Evolutionary conservation across 225 moss, liverwort and hornwort genomes (phyloP), one percentile per base, ranked within the genome.

Genomic region (Anthoceros angustus): DNA sequence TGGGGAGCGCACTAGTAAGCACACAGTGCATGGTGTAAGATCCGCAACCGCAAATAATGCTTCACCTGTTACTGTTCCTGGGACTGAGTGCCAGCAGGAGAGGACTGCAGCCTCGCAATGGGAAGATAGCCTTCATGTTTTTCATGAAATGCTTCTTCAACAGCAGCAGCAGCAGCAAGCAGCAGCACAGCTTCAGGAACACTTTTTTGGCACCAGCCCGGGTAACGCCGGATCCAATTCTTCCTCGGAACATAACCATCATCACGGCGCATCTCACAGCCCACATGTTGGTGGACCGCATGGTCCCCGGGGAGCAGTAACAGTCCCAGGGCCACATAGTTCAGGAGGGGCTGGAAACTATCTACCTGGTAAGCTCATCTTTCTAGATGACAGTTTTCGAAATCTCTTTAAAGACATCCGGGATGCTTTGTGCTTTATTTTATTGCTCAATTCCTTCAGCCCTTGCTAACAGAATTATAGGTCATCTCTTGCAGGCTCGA

Each of bases 51-150:
- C 55, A 5, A 55, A 32, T 4, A 32, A 20, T 20, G 55, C 55
- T 55, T 55, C 55, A 23, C 55, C 55, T 23, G 18, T 15, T 5
- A 23, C n/a, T 23, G 7, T 23, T 12, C n/a, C 55, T 8, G 14
- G n/a, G 7, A 18, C 18, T 20, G n/a, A 55, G 14, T 18, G 55
- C 55, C 55, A 55, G 55, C 55, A 55, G 14, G 55, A 55, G 23
- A 15, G 55, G 16, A 18, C 55, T 55, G 55, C 55, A 55, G 55
- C 55, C 16, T 55, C 55, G 8, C 55, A 55, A 20, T 95, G 95
- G 95, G 91, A 95, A 67, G 95, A 95, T 43, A 91, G 95, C 63
- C 74, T 91, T 16, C 83, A 95, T 72, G 88, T 85, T 8, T 70
- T 95, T 0, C 88, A 95, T 41, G 86, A 87, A 63, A 77, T 91